These are phyloP conservation scores for Suaeda aralocaspica DNA, from an alignment of 148 eudicot species.

Conservation along the genomic window DNA sequence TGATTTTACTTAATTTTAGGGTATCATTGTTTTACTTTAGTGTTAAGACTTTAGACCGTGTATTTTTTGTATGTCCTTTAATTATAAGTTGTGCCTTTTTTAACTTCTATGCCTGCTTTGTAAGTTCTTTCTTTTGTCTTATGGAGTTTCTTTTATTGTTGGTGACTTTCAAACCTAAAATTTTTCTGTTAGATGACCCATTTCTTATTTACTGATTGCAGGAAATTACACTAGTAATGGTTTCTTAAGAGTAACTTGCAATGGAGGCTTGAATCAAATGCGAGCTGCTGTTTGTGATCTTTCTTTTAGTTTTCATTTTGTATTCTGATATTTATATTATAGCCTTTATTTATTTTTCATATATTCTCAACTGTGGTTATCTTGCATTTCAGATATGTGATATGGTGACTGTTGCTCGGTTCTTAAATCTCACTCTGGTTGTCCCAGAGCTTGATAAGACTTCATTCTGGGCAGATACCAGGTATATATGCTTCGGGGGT, in stretches of 20 bases:
- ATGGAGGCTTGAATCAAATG: conserved; percentile 99
- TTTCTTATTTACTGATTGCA: conserved; percentile 31
- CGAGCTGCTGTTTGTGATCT: conserved; percentile 82
- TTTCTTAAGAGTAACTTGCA: conserved; percentile 76
- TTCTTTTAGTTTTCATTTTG: conserved; percentile 9
- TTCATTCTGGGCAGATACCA: conserved; percentile 99
- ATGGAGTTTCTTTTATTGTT: background rate
- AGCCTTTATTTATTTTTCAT: too few relatives aligned
- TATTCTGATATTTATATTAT: conserved; percentile 10
- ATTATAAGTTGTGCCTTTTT: background rate
- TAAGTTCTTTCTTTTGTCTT: background rate
- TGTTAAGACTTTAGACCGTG: background rate
- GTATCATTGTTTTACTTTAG: background rate
- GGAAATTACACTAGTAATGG: conserved; percentile 90
- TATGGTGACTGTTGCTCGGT: conserved; percentile 93
- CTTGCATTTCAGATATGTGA: conserved; percentile 76
- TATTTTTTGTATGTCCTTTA: background rate
- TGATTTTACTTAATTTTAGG: background rate
- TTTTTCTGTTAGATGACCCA: background rate
- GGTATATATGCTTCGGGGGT: conserved; percentile 41
- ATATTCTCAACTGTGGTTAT: conserved; percentile 11
- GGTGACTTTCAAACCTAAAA: background rate
- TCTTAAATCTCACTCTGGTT: conserved; percentile 84
- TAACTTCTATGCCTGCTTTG: background rate
- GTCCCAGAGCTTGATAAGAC: conserved; percentile 97